Percentiles rank a stretch among this genome's conserved stretches.
Evolutionary conservation across 805 yeast genomes (phyloP).

Genomic region (Candida palmyrensis): DNA sequence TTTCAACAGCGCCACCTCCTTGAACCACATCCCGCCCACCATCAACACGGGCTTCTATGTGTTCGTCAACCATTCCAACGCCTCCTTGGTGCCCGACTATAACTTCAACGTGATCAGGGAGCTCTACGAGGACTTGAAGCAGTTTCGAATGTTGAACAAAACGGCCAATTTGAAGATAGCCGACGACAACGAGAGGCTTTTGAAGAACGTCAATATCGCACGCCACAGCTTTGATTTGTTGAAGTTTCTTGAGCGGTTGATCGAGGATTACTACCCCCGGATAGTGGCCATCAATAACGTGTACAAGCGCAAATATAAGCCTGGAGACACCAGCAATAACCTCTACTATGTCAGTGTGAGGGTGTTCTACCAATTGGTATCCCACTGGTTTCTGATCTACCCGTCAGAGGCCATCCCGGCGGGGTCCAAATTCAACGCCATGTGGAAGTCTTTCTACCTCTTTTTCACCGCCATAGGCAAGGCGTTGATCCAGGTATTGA

Average conservation of each 20-base stretch:
- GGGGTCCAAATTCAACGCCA: constrained; percentile 21
- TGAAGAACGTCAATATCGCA: constrained; percentile 1
- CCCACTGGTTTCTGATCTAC: constrained; percentile 30
- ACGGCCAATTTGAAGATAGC: constrained; percentile 8
- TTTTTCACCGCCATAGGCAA: constrained; percentile 33
- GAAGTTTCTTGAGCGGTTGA: constrained; percentile 21
- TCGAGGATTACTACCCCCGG: constrained; percentile 21
- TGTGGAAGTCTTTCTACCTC: constrained; percentile 28
- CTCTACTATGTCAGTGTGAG: constrained; percentile 23
- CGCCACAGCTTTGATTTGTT: constrained; percentile 21
- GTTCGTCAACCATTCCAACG: constrained; percentile 17
- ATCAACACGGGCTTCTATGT: constrained; percentile 14
- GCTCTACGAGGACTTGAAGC: constrained; percentile 17
- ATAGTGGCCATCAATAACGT: constrained; percentile 19
- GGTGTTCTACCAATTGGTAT: constrained; percentile 26
- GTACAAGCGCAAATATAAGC: constrained; percentile 14
- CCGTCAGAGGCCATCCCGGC: constrained; percentile 29
- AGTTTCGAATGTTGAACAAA: constrained; percentile 24
- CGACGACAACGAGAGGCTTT: constrained; percentile 1
- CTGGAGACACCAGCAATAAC: constrained; percentile 11
- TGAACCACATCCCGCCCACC: constrained; percentile 15
- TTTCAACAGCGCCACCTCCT: constrained; percentile 15
- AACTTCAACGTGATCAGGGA: constrained; percentile 23
- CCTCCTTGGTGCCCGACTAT: constrained; percentile 29
- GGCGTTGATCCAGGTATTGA: constrained; percentile 24